These are phyloP conservation scores for Hymenotorrendiella dingleyae DNA, from an alignment of 2,329 filamentous ascomycete genomes.

Conservation along the genomic window DNA sequence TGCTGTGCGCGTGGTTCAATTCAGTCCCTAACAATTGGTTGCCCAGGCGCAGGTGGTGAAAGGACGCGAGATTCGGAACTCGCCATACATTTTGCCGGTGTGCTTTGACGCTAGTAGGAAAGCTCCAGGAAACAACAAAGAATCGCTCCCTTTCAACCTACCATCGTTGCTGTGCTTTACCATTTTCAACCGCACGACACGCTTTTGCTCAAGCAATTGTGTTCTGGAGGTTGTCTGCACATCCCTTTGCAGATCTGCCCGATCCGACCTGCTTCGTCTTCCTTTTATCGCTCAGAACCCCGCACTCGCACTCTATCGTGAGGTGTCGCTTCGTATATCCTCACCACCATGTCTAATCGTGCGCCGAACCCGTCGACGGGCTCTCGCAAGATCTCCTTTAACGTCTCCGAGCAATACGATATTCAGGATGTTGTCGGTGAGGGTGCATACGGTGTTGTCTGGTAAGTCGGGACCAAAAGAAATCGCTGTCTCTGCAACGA, in stretches of 20 bases:
- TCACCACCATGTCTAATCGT: conserved; percentile 37
- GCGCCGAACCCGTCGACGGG: conserved; percentile 45
- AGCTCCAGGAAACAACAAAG: conserved; percentile 1
- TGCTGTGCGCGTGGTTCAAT: not conserved
- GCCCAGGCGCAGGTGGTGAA: no score
- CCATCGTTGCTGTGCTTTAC: no score
- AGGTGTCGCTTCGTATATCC: conserved; percentile 1
- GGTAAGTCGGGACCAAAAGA: conserved; percentile 57
- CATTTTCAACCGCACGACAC: no score
- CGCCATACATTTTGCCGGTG: conserved; percentile 1
- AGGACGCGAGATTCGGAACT: not conserved
- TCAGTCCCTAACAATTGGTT: not conserved
- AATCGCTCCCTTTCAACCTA: not conserved
- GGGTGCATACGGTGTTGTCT: conserved; percentile 96
- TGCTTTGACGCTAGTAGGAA: not conserved
- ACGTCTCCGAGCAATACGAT: conserved; percentile 98
- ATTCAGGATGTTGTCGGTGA: conserved; percentile 99
- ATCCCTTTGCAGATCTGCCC: not conserved
- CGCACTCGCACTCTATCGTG: not conserved
- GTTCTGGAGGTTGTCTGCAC: no score
- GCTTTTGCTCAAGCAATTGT: no score
- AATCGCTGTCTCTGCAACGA: not conserved
- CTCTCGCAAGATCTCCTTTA: conserved; percentile 97
- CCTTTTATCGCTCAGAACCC: not conserved
- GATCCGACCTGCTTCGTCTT: not conserved